phyloP scores from a whole-genome alignment of 306 rosid genomes.

The Glycine tomentella region DNA sequence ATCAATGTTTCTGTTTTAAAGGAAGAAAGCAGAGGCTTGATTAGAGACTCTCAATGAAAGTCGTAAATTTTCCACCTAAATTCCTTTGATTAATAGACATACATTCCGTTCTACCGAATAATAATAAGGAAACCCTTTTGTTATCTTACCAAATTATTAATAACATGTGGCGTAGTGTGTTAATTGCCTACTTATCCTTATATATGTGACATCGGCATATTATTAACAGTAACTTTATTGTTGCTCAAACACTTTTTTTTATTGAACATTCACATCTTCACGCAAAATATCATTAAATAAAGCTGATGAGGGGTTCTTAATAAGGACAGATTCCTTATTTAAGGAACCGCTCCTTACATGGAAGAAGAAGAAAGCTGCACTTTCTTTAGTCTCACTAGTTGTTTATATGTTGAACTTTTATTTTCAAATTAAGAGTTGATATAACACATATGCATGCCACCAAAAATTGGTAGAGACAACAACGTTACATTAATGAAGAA shows the following conservation, averaged over 20 bases:
- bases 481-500: neutral
- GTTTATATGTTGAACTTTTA: conserved; percentile 2
- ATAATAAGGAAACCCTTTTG: neutral
- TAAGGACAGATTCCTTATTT: neutral
- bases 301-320: neutral
- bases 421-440: neutral
- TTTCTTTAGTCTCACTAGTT: neutral
- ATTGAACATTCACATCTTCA: neutral
- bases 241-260: neutral
- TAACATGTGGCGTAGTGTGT: neutral
- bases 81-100: too few relatives aligned
- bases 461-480: neutral
- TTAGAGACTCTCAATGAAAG: too few relatives aligned
- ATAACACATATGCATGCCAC: neutral
- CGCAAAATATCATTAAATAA: neutral
- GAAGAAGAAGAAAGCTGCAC: neutral
- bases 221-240: neutral
- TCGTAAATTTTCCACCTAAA: too few relatives aligned
- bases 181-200: neutral
- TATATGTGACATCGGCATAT: neutral
- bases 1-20: too few relatives aligned
- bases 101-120: too few relatives aligned
- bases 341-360: neutral
- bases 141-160: neutral
- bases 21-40: too few relatives aligned